A percentile compares a stretch with the other conserved stretches of the same genome.
phyloP scores from a whole-genome alignment of 1,284 basidiomycete genomes.

The Amylostereum areolatum region DNA sequence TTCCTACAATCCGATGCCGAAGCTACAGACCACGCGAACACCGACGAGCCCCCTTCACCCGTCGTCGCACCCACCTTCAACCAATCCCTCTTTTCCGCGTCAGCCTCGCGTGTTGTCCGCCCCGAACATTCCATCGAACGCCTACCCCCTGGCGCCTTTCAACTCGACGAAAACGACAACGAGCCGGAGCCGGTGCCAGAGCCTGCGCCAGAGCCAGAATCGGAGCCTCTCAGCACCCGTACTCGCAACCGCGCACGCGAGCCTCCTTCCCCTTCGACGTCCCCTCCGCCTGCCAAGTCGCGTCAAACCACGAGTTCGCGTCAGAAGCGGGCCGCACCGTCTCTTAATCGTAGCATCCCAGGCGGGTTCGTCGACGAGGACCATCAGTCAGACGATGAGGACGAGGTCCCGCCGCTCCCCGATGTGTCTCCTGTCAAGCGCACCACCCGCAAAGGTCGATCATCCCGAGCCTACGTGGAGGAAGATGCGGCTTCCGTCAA shows the following conservation, averaged over 20 bases:
- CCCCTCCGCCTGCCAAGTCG: constrained; percentile 10
- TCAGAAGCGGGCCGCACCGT: constrained; percentile 18
- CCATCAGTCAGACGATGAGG: constrained; percentile 32
- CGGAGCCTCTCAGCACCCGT: constrained; percentile 4
- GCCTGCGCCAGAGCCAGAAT: constrained; percentile 3
- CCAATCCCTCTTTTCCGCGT: not conserved
- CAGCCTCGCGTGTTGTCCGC: not conserved
- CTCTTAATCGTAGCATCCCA: constrained; percentile 39
- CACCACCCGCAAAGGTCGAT: constrained; percentile 17
- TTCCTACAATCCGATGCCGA: constrained; percentile 5
- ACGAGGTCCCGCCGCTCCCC: constrained; percentile 47
- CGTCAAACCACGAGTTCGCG: constrained; percentile 12
- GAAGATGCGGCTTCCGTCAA: constrained; percentile 3
- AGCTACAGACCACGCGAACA: not conserved
- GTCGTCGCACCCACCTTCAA: not conserved
- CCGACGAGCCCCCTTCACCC: not conserved
- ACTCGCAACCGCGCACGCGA: not conserved
- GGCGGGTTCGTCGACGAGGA: constrained; percentile 35
- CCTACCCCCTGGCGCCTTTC: constrained; percentile 1
- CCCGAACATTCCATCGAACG: not conserved
- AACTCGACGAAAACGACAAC: not conserved
- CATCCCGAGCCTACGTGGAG: constrained; percentile 15
- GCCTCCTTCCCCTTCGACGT: constrained; percentile 11
- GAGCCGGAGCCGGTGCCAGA: not conserved
- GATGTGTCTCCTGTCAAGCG: constrained; percentile 24